phyloP scores from a whole-genome alignment of 257 asterid species.

The Henckelia pumila region DNA sequence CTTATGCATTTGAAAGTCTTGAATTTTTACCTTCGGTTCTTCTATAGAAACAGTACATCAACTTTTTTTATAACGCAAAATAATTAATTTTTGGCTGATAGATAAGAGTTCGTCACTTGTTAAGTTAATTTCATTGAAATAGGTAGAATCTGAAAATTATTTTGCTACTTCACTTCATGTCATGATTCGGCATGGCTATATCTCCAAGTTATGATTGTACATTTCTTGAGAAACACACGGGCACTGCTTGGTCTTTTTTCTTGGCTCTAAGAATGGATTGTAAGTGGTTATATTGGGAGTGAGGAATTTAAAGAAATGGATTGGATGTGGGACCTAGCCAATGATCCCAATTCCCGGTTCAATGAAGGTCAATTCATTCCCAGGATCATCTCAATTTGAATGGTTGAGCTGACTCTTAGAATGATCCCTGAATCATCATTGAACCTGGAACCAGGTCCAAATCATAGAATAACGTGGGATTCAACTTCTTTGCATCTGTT shows the following conservation, averaged over 20 bases:
- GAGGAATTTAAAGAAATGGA: not conserved
- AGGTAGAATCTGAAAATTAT: not conserved
- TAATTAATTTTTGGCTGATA: not conserved
- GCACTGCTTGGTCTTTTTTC: not conserved
- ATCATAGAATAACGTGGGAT: not conserved
- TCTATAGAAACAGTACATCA: not conserved
- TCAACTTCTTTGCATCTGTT: no score
- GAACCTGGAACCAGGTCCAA: not conserved
- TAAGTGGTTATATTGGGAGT: not conserved
- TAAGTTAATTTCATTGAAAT: no score
- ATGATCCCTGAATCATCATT: not conserved
- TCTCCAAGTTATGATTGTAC: not conserved
- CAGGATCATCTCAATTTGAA: not conserved
- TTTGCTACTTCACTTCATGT: not conserved
- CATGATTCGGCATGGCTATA: not conserved
- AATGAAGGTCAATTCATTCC: not conserved
- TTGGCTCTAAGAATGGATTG: not conserved
- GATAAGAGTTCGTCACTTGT: not conserved
- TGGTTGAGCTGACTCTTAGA: not conserved
- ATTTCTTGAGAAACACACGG: not conserved
- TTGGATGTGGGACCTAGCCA: not conserved
- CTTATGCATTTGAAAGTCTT: no score
- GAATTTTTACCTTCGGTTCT: no score
- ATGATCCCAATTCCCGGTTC: not conserved
- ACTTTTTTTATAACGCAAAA: no score